Conservation (phyloP, 2,329 filamentous ascomycete species). For the Pseudofabraea citricarpa region DNA sequence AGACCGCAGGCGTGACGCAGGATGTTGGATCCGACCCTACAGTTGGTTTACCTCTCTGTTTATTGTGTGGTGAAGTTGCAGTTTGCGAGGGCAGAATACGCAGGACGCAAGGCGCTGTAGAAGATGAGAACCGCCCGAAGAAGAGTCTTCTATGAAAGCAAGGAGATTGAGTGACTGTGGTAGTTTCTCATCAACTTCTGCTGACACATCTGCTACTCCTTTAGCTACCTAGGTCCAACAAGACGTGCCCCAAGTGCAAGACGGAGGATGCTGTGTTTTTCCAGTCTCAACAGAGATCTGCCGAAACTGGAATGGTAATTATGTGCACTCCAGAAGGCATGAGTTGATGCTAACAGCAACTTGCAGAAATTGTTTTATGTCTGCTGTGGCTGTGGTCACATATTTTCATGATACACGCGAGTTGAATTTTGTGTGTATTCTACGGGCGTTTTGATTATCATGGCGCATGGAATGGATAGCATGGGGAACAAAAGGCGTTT, state of each 20-base stretch:
- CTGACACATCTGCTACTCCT: slow-evolving; percentile 36
- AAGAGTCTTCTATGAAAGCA: slow-evolving; percentile 2
- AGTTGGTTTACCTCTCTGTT: slow-evolving; percentile 66
- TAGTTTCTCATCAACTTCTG: slow-evolving; percentile 18
- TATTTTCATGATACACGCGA: slow-evolving; percentile 61
- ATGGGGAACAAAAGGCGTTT: slow-evolving; percentile 1
- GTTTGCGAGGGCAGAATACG: slow-evolving; percentile 29
- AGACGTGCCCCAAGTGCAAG: slow-evolving; percentile 77
- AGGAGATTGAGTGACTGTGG: slow-evolving; percentile 6
- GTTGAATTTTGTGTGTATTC: no score
- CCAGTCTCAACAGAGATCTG: slow-evolving; percentile 95
- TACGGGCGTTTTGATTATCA: no score
- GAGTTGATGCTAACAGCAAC: slow-evolving; percentile 19
- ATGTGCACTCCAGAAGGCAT: slow-evolving; percentile 2
- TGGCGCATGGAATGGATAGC: slow-evolving; percentile 12
- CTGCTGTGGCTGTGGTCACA: slow-evolving; percentile 88
- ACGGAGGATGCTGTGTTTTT: slow-evolving; percentile 96
- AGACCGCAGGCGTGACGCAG: slow-evolving; percentile 94
- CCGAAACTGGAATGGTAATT: slow-evolving; percentile 96
- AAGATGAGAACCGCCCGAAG: slow-evolving; percentile 4
- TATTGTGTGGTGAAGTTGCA: slow-evolving; percentile 41
- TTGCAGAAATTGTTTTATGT: slow-evolving; percentile 85
- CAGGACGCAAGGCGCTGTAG: neutral
- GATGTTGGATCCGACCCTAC: slow-evolving; percentile 97
- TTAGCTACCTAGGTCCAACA: slow-evolving; percentile 87